Conservation (phyloP, 1,284 basidiomycete species). For the Kwoniella shivajii region DNA sequence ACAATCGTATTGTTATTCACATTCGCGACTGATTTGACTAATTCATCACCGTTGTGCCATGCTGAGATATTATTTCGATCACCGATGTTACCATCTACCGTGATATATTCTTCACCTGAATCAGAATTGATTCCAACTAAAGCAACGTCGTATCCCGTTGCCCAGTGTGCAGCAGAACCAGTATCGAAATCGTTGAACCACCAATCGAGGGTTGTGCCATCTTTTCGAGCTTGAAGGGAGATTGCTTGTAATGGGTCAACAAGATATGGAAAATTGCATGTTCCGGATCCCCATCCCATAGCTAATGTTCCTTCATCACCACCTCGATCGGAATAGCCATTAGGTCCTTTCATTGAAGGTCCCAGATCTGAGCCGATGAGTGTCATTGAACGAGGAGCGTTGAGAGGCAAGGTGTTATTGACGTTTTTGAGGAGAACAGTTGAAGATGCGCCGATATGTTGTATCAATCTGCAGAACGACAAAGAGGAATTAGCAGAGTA, state of each 20-base stretch:
- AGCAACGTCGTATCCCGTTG: conserved; percentile 62
- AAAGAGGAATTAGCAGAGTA: neutral
- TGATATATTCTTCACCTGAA: conserved; percentile 75
- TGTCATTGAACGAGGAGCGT: conserved; percentile 55
- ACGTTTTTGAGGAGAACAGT: conserved; percentile 75
- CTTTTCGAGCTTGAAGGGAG: conserved; percentile 60
- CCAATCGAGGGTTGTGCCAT: conserved; percentile 59
- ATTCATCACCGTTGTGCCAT: conserved; percentile 71
- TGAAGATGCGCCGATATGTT: conserved; percentile 72
- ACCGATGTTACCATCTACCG: conserved; percentile 50
- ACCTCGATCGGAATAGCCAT: conserved; percentile 66
- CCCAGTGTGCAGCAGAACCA: conserved; percentile 59
- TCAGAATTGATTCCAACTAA: conserved; percentile 69
- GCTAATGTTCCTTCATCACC: conserved; percentile 64
- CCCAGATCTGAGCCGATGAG: conserved; percentile 71
- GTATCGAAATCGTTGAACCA: conserved; percentile 68
- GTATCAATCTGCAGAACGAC: conserved; percentile 59
- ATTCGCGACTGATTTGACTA: conserved; percentile 51
- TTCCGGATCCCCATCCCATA: conserved; percentile 79
- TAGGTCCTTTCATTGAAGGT: conserved; percentile 69
- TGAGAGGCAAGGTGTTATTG: conserved; percentile 62
- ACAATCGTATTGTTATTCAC: conserved; percentile 73
- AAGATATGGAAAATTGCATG: conserved; percentile 58
- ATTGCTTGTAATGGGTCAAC: conserved; percentile 68
- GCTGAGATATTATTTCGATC: conserved; percentile 78